These are phyloP conservation scores for Mastigamoeba balamuthi DNA, from an alignment of 78 protist species.

Conservation along the genomic window DNA sequence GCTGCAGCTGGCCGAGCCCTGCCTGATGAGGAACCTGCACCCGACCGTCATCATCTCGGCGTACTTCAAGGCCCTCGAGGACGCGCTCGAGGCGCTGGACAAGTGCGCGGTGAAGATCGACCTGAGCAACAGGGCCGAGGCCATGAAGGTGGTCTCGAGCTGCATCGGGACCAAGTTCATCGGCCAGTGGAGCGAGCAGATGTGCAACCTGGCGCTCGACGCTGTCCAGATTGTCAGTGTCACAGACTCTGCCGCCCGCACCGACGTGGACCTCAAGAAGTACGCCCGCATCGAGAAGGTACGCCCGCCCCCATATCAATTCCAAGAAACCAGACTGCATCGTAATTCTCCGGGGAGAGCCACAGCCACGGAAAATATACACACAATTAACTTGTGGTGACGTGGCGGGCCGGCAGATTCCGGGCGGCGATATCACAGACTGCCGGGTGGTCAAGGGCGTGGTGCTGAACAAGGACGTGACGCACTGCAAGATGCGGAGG, in stretches of 20 bases:
- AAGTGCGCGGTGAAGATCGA: conserved; percentile 65
- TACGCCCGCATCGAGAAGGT: conserved; percentile 92
- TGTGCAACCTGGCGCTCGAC: conserved; percentile 89
- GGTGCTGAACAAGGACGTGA: conserved; percentile 96
- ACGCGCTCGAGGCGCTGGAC: conserved; percentile 64
- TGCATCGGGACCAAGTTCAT: conserved; percentile 87
- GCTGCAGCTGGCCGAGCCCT: conserved; percentile 67
- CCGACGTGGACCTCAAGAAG: conserved; percentile 93
- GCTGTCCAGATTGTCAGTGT: conserved; percentile 84
- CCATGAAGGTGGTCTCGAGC: conserved; percentile 46
- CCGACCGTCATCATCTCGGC: conserved; percentile 77
- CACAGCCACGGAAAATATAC: no score
- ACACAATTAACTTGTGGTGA: no score
- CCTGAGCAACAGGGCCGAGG: conserved; percentile 39
- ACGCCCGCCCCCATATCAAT: not conserved
- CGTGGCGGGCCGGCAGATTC: conserved; percentile 50
- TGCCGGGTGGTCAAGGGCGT: conserved; percentile 90
- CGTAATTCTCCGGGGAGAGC: no score
- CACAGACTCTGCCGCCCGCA: conserved; percentile 39
- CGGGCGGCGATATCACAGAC: conserved; percentile 95
- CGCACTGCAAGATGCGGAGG: conserved; percentile 93
- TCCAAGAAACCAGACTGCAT: not conserved
- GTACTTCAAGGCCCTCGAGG: conserved; percentile 76
- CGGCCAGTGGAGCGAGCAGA: conserved; percentile 57
- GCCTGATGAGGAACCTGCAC: conserved; percentile 77